phyloP scores from a whole-genome alignment of 2,329 filamentous ascomycete genomes.

The Grosmannia serpens region DNA sequence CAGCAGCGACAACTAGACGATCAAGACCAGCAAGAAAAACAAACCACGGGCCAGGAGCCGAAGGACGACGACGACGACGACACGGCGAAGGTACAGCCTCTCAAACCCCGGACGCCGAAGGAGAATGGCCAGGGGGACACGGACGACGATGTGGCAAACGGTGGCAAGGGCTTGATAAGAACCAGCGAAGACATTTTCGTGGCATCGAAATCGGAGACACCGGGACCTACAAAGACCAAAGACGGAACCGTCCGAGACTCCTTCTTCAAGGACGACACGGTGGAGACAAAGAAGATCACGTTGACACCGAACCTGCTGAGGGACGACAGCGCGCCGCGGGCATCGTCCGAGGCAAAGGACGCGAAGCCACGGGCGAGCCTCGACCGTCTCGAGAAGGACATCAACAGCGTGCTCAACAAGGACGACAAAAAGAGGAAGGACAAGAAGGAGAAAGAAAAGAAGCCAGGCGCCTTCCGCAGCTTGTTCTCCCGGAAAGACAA shows the following conservation, averaged over 20 bases:
- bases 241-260: slow-evolving; percentile 87
- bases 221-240: slow-evolving; percentile 50
- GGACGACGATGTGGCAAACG: slow-evolving; percentile 12
- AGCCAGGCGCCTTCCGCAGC: slow-evolving; percentile 43
- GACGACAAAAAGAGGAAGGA: slow-evolving; percentile 69
- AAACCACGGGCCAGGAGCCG: slow-evolving; percentile 17
- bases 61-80: slow-evolving; percentile 29
- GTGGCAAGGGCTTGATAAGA: slow-evolving; percentile 20
- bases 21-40: slow-evolving; percentile 14
- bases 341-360: slow-evolving; percentile 45
- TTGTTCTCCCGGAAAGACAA: slow-evolving; percentile 54
- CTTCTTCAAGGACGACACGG: slow-evolving; percentile 92
- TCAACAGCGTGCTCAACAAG: slow-evolving; percentile 30
- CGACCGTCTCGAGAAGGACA: slow-evolving; percentile 59
- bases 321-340: slow-evolving; percentile 53
- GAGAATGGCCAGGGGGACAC: slow-evolving; percentile 26
- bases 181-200: slow-evolving; percentile 60
- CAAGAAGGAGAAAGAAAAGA: slow-evolving; percentile 59
- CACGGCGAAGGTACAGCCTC: slow-evolving; percentile 42
- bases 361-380: slow-evolving; percentile 53
- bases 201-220: slow-evolving; percentile 30
- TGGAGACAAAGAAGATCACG: slow-evolving; percentile 94
- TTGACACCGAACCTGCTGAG: slow-evolving; percentile 85
- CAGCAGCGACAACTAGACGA: slow-evolving; percentile 13
- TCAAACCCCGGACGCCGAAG: slow-evolving; percentile 35